Percentiles rank a stretch among this genome's conserved stretches.
These are phyloP conservation scores for Nakaseomyces nivariensis DNA, from an alignment of 1,139 yeast species.

Conservation along the genomic window DNA sequence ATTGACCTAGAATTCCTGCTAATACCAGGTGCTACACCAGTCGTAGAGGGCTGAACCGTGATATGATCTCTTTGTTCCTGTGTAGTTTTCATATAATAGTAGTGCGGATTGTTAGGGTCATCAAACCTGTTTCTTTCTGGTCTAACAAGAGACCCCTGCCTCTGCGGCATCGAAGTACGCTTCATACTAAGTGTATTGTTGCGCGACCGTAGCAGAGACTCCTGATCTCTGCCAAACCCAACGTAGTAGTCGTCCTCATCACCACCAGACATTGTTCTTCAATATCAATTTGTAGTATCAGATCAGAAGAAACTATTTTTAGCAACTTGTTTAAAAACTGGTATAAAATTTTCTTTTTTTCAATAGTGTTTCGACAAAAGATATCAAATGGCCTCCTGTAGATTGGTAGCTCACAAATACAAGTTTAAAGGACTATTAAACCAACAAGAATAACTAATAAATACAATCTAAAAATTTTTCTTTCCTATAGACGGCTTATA, in stretches of 20 bases:
- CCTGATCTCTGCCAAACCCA: conserved; percentile 14
- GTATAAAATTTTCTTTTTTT: no score
- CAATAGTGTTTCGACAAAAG: background rate
- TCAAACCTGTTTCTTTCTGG: conserved; percentile 69
- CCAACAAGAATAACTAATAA: no score
- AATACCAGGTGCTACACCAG: conserved; percentile 58
- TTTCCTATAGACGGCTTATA: no score
- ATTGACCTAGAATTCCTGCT: conserved; percentile 8
- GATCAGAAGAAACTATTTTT: background rate
- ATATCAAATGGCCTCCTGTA: no score
- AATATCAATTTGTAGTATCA: background rate
- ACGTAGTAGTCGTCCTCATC: conserved; percentile 17
- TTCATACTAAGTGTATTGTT: conserved; percentile 3
- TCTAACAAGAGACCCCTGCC: conserved; percentile 49
- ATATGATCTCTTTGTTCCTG: conserved; percentile 57
- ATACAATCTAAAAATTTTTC: no score
- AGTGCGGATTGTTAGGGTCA: conserved; percentile 60
- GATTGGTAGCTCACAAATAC: no score
- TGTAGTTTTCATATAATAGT: conserved; percentile 74
- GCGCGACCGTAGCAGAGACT: conserved; percentile 14
- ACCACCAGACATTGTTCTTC: background rate
- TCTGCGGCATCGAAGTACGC: conserved; percentile 11
- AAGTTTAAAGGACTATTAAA: no score
- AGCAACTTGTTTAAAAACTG: background rate
- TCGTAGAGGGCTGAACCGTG: conserved; percentile 57